A percentile compares a stretch with the other conserved stretches of the same genome.
These are phyloP conservation scores for Blepharisma japonicum DNA, from an alignment of 73 alveolate species.

Conservation along the genomic window DNA sequence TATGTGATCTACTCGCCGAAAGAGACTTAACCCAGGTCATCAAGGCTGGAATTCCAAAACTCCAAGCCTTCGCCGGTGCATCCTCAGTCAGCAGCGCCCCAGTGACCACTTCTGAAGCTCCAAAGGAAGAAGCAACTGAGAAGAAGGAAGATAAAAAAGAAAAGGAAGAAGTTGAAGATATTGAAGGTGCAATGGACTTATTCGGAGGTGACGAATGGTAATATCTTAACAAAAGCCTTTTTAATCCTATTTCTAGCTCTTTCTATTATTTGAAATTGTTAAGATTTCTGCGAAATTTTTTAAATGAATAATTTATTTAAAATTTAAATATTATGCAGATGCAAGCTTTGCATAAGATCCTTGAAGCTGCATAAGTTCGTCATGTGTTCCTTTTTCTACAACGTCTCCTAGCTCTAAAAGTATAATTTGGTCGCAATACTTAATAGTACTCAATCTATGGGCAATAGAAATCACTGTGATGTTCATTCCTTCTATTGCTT, in stretches of 20 bases:
- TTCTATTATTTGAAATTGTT: too few relatives aligned
- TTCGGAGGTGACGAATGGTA: conserved; percentile 28
- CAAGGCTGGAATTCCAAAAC: conserved; percentile 2
- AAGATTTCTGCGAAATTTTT: too few relatives aligned
- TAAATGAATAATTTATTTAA: too few relatives aligned
- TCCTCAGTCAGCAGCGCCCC: background rate
- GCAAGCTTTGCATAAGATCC: conserved; percentile 43
- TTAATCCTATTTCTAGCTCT: too few relatives aligned
- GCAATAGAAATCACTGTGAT: conserved; percentile 72
- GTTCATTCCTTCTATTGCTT: conserved; percentile 54
- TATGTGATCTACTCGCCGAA: background rate
- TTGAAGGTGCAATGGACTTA: conserved; percentile 24
- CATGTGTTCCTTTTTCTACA: conserved; percentile 69
- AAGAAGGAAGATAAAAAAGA: conserved; percentile 13
- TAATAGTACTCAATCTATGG: conserved; percentile 73
- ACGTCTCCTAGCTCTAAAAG: conserved; percentile 67
- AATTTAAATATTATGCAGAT: background rate
- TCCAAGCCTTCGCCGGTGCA: conserved; percentile 9
- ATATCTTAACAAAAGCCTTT: background rate
- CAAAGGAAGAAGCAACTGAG: background rate
- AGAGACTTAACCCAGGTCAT: conserved; percentile 19
- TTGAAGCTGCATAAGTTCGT: conserved; percentile 34
- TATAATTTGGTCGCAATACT: conserved; percentile 64
- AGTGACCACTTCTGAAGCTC: conserved; percentile 6
- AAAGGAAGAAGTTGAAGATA: conserved; percentile 18